phyloP scores from a whole-genome alignment of 305 asterid species.

The Ajuga reptans region DNA sequence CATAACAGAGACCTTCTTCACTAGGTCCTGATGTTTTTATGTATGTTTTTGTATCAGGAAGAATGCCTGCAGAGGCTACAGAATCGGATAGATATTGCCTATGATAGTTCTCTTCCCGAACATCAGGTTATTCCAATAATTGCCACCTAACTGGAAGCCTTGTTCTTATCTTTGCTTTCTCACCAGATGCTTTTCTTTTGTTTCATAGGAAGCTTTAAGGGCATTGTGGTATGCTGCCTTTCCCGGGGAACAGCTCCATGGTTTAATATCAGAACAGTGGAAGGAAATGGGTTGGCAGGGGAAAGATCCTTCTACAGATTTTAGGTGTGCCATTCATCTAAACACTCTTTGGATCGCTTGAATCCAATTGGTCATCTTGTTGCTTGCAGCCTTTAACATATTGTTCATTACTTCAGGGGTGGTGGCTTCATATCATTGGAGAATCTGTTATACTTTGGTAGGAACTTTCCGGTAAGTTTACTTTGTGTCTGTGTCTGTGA shows the following conservation, averaged over 20 bases:
- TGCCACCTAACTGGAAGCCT: not conserved
- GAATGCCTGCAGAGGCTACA: constrained; percentile 78
- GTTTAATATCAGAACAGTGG: constrained; percentile 97
- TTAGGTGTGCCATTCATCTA: constrained; percentile 47
- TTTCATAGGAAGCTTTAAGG: constrained; percentile 65
- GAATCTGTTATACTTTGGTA: constrained; percentile 76
- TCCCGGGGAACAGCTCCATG: constrained; percentile 68
- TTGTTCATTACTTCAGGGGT: constrained; percentile 51
- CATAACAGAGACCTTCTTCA: constrained; percentile 4
- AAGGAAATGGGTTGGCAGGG: constrained; percentile 99
- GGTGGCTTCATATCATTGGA: constrained; percentile 98
- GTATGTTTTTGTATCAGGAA: constrained; percentile 50
- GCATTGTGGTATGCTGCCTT: constrained; percentile 88
- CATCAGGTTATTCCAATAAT: constrained; percentile 61
- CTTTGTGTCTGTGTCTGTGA: not conserved
- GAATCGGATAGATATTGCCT: constrained; percentile 70
- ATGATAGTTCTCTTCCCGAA: constrained; percentile 65
- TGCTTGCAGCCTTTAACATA: constrained; percentile 12
- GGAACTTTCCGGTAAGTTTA: constrained; percentile 70
- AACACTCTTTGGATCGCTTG: constrained; percentile 11
- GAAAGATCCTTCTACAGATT: constrained; percentile 99
- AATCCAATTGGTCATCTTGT: constrained; percentile 17
- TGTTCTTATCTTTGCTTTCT: constrained; percentile 18
- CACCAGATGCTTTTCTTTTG: constrained; percentile 10
- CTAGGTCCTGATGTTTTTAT: constrained; percentile 26